Evolutionary conservation across 1,139 yeast species (phyloP), one percentile per base, ranked within the genome.

Genomic region (Diutina sp.): DNA sequence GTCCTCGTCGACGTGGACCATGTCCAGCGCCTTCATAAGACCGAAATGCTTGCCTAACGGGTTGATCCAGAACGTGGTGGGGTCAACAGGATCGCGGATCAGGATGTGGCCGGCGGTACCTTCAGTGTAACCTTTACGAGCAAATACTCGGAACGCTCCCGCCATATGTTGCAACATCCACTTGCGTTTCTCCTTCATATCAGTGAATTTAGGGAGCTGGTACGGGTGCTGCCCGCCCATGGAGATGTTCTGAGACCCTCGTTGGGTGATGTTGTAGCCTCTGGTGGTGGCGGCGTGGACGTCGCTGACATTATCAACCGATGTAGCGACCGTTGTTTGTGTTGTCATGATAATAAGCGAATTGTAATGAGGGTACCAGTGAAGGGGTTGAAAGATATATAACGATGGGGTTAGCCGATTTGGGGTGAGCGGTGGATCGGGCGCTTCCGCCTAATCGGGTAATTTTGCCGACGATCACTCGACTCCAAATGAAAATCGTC

Each of bases 51-150:
- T 79, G 25, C 86, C 90, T 58, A 87, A 69, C 2, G 93, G 93
- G 67, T 86, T 86, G 66, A 86, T 85, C 93, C 95, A 87, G 66
- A 87, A 87, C 2, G 90, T 84, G 48, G 75, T 68, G 28, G 85
- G 82, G 60, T 83, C 80, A 51, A 85, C 82, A 3, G 95, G 95
- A 64, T 87, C 95, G 61, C 91, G 77, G 14, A 87, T 77, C 2
- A 91, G 84, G 56, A 87, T 86, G 66, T 87, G 95, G 41, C 95
- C 95, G 0, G 95, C 90, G 25, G 82, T 68, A 11, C 95, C 95
- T 67, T 85, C 89, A n/a, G 83, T 75, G 67, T 73, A 87, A 12
- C 88, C 89, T 61, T 79, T 80, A 62, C 93, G 77, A 7, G 88
- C 88, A 68, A 87, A 86, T 1, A 85, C 81, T 58, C 95, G 76